These are phyloP conservation scores for Globisporangium alternatum DNA, from an alignment of 352 stramenopile species.

Conservation along the genomic window DNA sequence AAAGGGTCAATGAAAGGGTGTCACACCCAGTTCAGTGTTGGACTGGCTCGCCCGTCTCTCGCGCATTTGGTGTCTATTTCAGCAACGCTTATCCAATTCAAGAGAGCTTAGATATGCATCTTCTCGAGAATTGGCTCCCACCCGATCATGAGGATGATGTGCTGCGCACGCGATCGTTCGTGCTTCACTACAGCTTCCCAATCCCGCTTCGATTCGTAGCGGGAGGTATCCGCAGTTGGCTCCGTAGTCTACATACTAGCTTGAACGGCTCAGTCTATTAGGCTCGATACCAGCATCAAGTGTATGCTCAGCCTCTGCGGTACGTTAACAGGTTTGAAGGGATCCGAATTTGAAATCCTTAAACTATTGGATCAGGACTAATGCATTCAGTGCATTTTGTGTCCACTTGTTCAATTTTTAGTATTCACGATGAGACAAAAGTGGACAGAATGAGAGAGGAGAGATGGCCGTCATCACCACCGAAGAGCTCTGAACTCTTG, in stretches of 20 bases:
- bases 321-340: too few species aligned
- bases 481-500: slow-evolving; percentile 1
- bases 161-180: background rate
- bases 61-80: background rate
- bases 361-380: too few species aligned
- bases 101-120: background rate
- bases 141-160: slow-evolving; percentile 6
- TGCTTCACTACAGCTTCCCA: too few species aligned
- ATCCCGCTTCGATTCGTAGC: too few species aligned
- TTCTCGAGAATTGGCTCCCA: background rate
- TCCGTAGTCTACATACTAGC: too few species aligned
- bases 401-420: too few species aligned
- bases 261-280: too few species aligned
- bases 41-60: slow-evolving; percentile 12
- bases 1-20: background rate
- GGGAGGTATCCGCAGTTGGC: too few species aligned
- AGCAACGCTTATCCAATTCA: background rate
- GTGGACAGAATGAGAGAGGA: slow-evolving; percentile 2
- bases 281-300: too few species aligned
- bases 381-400: too few species aligned
- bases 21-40: slow-evolving; percentile 11
- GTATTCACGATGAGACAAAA: background rate
- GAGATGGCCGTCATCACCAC: background rate
- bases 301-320: too few species aligned
- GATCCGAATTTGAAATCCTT: too few species aligned